Evolutionary conservation across 164 flowering plant species (phyloP).

Genomic region (Vitis riparia): DNA sequence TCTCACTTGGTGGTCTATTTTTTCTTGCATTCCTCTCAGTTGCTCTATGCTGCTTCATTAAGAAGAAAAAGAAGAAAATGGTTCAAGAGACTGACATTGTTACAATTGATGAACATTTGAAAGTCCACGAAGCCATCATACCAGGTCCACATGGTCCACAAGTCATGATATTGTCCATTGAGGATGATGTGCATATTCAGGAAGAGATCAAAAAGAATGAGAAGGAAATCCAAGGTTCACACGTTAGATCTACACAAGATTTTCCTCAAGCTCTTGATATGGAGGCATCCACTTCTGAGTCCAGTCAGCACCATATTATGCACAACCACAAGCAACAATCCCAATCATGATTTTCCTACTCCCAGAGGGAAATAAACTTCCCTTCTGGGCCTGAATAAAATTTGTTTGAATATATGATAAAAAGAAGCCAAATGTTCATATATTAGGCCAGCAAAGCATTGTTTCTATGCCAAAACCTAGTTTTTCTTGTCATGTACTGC

Average conservation of each 20-base stretch:
- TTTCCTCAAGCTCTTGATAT: slow-evolving; percentile 12
- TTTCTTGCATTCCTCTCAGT: slow-evolving; percentile 58
- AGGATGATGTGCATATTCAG: slow-evolving; percentile 49
- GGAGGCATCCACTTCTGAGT: slow-evolving; percentile 20
- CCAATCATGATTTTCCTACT: too few relatives aligned
- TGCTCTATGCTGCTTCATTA: slow-evolving; percentile 59
- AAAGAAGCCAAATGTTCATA: too few relatives aligned
- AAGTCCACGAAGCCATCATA: slow-evolving; percentile 41
- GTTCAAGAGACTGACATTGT: slow-evolving; percentile 33
- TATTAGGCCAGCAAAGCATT: too few relatives aligned
- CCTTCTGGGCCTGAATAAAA: background rate
- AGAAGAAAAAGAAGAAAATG: slow-evolving; percentile 47
- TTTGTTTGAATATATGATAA: too few relatives aligned
- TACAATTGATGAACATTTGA: slow-evolving; percentile 41
- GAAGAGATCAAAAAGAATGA: slow-evolving; percentile 45
- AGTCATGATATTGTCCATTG: slow-evolving; percentile 32
- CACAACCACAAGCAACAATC: slow-evolving; percentile 9
- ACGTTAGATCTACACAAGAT: slow-evolving; percentile 6
- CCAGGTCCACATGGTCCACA: slow-evolving; percentile 49
- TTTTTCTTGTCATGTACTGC: too few relatives aligned
- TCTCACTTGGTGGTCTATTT: slow-evolving; percentile 65
- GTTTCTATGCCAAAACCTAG: too few relatives aligned
- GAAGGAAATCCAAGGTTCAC: slow-evolving; percentile 19
- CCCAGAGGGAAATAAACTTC: too few relatives aligned
- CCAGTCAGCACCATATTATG: slow-evolving; percentile 22